Evolutionary conservation across 805 yeast species (phyloP).

Genomic region (Phaffomyces opuntiae): DNA sequence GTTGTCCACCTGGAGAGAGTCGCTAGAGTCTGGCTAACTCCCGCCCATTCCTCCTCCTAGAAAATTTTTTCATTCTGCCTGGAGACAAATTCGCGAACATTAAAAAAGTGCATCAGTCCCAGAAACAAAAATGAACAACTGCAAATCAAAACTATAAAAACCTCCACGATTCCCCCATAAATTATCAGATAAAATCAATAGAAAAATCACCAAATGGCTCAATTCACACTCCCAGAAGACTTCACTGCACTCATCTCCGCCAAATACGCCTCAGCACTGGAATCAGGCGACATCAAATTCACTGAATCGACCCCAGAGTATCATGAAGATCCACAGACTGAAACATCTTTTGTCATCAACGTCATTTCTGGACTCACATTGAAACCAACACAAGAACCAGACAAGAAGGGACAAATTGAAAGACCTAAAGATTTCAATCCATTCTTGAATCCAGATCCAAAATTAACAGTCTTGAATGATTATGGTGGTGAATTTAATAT

Average conservation of each 20-base stretch:
- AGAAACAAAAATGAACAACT: no score
- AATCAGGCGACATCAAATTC: slow-evolving; percentile 40
- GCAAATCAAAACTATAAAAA: no score
- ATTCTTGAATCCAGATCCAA: slow-evolving; percentile 73
- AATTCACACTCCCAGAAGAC: slow-evolving; percentile 30
- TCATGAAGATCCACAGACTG: slow-evolving; percentile 20
- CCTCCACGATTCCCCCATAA: not conserved
- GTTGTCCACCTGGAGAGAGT: no score
- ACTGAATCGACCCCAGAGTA: slow-evolving; percentile 37
- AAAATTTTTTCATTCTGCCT: no score
- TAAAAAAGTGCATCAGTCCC: no score
- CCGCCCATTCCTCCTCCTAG: no score
- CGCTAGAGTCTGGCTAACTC: no score
- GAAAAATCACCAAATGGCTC: slow-evolving; percentile 8
- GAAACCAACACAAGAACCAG: slow-evolving; percentile 33
- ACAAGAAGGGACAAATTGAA: slow-evolving; percentile 16
- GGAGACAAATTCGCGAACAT: no score
- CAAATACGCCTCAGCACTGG: slow-evolving; percentile 43
- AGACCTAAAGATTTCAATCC: slow-evolving; percentile 49
- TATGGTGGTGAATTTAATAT: slow-evolving; percentile 49
- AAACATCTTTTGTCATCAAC: slow-evolving; percentile 27
- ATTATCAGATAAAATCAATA: no score
- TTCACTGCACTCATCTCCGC: slow-evolving; percentile 29
- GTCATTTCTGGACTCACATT: slow-evolving; percentile 26
- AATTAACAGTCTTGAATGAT: slow-evolving; percentile 51